Evolutionary conservation across 1,284 basidiomycete species (phyloP).

Genomic region (Amylostereum areolatum): DNA sequence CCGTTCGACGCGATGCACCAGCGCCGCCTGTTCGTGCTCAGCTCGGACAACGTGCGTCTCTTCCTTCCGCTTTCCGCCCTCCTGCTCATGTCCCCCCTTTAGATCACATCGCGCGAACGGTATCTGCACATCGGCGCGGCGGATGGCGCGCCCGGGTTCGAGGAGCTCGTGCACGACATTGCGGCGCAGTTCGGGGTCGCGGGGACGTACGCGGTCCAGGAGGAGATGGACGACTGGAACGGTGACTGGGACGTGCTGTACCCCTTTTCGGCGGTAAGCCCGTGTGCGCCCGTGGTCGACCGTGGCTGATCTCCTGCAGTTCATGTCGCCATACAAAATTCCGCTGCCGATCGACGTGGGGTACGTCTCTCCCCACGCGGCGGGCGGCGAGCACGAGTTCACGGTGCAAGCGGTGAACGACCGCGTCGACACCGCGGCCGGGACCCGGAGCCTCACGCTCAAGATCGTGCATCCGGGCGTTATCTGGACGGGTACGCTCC

Average conservation of each 20-base stretch:
- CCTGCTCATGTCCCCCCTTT: not conserved
- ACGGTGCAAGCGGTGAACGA: conserved; percentile 59
- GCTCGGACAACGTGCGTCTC: conserved; percentile 77
- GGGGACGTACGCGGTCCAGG: conserved; percentile 34
- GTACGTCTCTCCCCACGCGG: conserved; percentile 49
- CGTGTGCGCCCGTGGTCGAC: not conserved
- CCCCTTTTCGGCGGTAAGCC: conserved; percentile 71
- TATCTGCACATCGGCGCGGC: conserved; percentile 81
- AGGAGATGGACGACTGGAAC: conserved; percentile 63
- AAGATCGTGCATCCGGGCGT: conserved; percentile 77
- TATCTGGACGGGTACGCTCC: conserved; percentile 74
- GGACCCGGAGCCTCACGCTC: conserved; percentile 69
- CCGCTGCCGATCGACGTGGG: conserved; percentile 46
- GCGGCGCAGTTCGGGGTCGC: conserved; percentile 51
- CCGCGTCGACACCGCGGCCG: conserved; percentile 46
- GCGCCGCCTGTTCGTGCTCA: conserved; percentile 81
- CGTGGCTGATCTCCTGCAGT: conserved; percentile 35
- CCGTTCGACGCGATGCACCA: conserved; percentile 87
- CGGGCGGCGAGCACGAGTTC: conserved; percentile 39
- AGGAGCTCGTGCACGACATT: conserved; percentile 56
- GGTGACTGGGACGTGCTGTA: conserved; percentile 85
- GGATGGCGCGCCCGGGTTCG: conserved; percentile 78
- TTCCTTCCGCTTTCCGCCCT: not conserved
- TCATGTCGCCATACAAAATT: conserved; percentile 75
- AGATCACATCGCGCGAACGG: conserved; percentile 72